Evolutionary conservation across 2,329 filamentous ascomycete species (phyloP).

Genomic region (Thelonectria discophora): DNA sequence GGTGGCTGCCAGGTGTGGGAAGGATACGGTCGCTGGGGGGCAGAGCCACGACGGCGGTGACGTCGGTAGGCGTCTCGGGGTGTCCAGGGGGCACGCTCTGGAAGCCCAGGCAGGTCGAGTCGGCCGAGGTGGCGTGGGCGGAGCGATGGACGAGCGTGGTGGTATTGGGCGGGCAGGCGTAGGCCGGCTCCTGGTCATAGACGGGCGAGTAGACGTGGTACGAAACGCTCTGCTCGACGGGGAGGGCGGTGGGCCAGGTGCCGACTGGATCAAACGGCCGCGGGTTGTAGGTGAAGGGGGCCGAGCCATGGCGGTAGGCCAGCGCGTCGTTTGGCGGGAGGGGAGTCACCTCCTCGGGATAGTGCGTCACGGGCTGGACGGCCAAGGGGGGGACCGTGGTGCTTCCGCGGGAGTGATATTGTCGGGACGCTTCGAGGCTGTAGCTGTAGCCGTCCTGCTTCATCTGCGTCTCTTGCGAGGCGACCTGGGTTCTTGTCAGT

Average conservation of each 20-base stretch:
- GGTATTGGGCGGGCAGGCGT: constrained; percentile 36
- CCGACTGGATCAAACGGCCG: constrained; percentile 41
- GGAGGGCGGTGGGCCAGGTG: constrained; percentile 39
- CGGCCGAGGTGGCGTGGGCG: constrained; percentile 13
- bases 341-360: constrained; percentile 30
- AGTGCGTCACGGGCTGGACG: constrained; percentile 21
- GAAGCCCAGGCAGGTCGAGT: constrained; percentile 33
- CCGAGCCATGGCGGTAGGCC: constrained; percentile 33
- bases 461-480: constrained; percentile 44
- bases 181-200: constrained; percentile 35
- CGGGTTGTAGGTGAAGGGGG: constrained; percentile 36
- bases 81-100: constrained; percentile 27
- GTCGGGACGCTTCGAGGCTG: constrained; percentile 45
- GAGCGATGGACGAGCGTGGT: constrained; percentile 32
- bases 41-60: background rate
- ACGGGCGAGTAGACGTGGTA: constrained; percentile 39
- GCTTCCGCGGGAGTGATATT: constrained; percentile 42
- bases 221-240: constrained; percentile 39
- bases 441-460: constrained; percentile 43
- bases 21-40: constrained; percentile 32
- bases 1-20: constrained; percentile 29
- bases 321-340: constrained; percentile 30
- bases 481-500: constrained; percentile 40
- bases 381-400: constrained; percentile 25
- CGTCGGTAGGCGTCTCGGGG: background rate